Conservation (phyloP, 805 yeast species). For the Kuraishia piskuri region DNA sequence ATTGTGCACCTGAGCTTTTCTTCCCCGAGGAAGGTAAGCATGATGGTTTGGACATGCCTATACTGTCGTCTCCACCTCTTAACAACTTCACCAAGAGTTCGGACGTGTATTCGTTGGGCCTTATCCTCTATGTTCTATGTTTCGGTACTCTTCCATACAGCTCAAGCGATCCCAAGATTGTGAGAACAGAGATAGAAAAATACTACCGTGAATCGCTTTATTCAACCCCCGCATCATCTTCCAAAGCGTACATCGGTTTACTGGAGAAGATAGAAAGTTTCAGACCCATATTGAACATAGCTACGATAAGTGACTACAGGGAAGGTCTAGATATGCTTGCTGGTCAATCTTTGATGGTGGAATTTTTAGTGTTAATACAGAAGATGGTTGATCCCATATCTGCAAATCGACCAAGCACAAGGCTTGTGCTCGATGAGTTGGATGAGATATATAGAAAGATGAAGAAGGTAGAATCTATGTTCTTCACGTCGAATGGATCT, state of each 20-base stretch:
- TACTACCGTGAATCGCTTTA: slow-evolving; percentile 9
- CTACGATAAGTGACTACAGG: neutral
- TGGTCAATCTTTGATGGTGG: neutral
- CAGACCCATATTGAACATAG: neutral
- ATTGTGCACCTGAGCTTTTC: slow-evolving; percentile 79
- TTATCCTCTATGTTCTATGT: slow-evolving; percentile 71
- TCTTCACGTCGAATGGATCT: neutral
- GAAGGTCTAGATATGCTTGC: neutral
- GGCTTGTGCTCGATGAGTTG: neutral
- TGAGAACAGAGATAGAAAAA: slow-evolving; percentile 16
- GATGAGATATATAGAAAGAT: neutral
- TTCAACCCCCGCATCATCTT: slow-evolving; percentile 1
- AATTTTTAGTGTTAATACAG: neutral
- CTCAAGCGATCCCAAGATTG: slow-evolving; percentile 13
- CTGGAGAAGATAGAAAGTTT: neutral
- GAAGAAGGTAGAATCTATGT: neutral
- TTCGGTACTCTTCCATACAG: slow-evolving; percentile 63
- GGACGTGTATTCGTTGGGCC: slow-evolving; percentile 77
- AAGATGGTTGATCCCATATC: neutral
- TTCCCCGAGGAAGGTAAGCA: slow-evolving; percentile 7
- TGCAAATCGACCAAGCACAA: neutral
- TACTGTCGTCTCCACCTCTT: slow-evolving; percentile 19
- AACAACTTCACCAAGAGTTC: slow-evolving; percentile 61
- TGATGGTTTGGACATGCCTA: slow-evolving; percentile 8
- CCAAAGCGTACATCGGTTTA: neutral